Evolutionary conservation across 345 rosid species (phyloP), one percentile per base, ranked within the genome.

Genomic region (Boechera retrofracta): DNA sequence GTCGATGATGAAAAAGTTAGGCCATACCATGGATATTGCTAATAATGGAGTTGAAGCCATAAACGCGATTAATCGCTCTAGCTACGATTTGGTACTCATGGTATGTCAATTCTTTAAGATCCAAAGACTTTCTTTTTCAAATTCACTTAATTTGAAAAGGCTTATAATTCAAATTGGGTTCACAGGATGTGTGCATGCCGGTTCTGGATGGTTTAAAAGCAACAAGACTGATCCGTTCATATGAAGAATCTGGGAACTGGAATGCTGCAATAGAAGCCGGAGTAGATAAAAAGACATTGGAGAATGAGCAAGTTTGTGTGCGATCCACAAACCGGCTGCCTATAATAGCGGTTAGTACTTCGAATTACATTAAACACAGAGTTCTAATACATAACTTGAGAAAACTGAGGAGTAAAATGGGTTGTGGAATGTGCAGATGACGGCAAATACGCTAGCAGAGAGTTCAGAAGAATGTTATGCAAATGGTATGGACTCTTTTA

Each of bases 101-200:
- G 97, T 92, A 88, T 82, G 95, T 88, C 84, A 87, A 73, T 68
- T 73, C 29, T 52, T 52, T 28, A 18, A 44, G 39, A 51, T 6
- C 67, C 42, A 62, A 45, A 35, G 7, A 10, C 67, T 10, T 41
- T 49, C 32, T 2, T 72, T 72, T 6, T 29, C 35, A 44, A 10
- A 24, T 15, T 49, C 59, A 69, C 67, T 60, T 61, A 3, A 6
- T 10, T 24, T 44, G 4, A 10, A 29, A 54, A 41, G 5, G 64
- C 52, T 47, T 42, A 33, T 24, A 42, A 49, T n/a, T 11, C 5
- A 44, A 67, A n/a, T 12, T 47, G 32, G 61, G 18, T 76, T 69
- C 77, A 72, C 83, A 95, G 98, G 99, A 95, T 79, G 97, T 95
- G 26, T 89, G 88, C 88, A 92, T 95, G 98, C 99, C 99, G 2